Evolutionary conservation across 208 protist species (phyloP).

Genomic region (Naegleria lovaniensis): DNA sequence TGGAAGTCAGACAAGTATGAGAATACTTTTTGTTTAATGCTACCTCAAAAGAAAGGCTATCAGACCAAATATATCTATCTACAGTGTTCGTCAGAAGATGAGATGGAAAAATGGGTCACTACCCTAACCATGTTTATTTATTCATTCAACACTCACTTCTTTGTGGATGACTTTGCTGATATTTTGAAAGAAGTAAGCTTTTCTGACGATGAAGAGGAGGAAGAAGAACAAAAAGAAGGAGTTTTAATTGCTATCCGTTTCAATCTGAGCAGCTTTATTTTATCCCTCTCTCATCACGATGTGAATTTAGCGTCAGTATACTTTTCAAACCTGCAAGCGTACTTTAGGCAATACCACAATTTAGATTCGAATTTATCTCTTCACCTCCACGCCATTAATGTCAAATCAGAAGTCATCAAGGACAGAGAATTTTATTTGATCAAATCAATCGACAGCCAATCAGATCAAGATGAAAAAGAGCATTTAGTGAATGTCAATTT

Average conservation of each 20-base stretch:
- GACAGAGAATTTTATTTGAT: not conserved
- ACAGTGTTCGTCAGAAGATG: not conserved
- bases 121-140: not conserved
- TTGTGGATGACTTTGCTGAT: not conserved
- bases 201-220: slow-evolving; percentile 3
- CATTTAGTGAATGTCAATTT: slow-evolving; percentile 2
- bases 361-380: not conserved
- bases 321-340: not conserved
- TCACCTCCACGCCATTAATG: not conserved
- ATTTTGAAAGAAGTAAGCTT: not conserved
- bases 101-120: not conserved
- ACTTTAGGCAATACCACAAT: not conserved
- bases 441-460: not conserved
- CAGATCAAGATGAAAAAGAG: not conserved
- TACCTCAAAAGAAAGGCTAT: slow-evolving; percentile 14
- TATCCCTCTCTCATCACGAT: not conserved
- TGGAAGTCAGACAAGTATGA: not conserved
- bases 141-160: not conserved
- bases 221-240: not conserved
- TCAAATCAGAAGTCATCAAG: not conserved
- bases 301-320: not conserved
- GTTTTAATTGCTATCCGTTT: not conserved
- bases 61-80: not conserved
- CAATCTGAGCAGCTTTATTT: not conserved
- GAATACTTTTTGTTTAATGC: not conserved